phyloP scores from a whole-genome alignment of 208 protist species.

The Polymyxa betae region DNA sequence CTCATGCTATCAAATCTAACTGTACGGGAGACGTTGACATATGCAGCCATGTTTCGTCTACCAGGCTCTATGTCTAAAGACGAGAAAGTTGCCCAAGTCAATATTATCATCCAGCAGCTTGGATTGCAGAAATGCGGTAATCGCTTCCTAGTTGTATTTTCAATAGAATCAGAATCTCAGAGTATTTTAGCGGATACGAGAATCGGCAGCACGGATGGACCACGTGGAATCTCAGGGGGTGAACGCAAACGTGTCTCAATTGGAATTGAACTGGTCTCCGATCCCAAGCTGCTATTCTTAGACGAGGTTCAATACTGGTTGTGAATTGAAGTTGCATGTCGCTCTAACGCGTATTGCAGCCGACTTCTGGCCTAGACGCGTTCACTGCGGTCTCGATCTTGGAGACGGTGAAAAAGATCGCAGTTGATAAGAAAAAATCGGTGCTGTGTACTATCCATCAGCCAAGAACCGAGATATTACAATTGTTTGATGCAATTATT shows the following conservation, averaged over 20 bases:
- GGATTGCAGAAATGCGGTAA: slow-evolving; percentile 51
- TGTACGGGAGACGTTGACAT: slow-evolving; percentile 61
- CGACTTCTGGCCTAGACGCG: slow-evolving; percentile 63
- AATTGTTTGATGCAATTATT: background rate
- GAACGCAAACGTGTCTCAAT: slow-evolving; percentile 60
- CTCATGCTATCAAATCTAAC: slow-evolving; percentile 62
- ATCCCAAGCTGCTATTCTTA: slow-evolving; percentile 62
- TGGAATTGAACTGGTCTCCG: slow-evolving; percentile 51
- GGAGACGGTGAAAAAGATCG: slow-evolving; percentile 33
- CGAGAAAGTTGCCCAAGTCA: background rate
- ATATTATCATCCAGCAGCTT: slow-evolving; percentile 63
- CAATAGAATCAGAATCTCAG: background rate
- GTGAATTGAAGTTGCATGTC: background rate
- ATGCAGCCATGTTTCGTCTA: slow-evolving; percentile 59
- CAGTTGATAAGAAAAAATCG: slow-evolving; percentile 2
- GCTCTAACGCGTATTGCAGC: background rate
- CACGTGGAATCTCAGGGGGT: background rate
- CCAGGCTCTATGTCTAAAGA: background rate
- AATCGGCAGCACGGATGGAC: background rate
- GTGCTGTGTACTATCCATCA: slow-evolving; percentile 43
- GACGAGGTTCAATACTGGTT: slow-evolving; percentile 56
- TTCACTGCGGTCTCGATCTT: slow-evolving; percentile 61
- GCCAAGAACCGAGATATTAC: background rate
- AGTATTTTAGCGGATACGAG: background rate
- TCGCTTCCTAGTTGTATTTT: slow-evolving; percentile 2